Evolutionary conservation across 176 grass and related monocot species (phyloP).

Genomic region (Phyllostachys edulis): DNA sequence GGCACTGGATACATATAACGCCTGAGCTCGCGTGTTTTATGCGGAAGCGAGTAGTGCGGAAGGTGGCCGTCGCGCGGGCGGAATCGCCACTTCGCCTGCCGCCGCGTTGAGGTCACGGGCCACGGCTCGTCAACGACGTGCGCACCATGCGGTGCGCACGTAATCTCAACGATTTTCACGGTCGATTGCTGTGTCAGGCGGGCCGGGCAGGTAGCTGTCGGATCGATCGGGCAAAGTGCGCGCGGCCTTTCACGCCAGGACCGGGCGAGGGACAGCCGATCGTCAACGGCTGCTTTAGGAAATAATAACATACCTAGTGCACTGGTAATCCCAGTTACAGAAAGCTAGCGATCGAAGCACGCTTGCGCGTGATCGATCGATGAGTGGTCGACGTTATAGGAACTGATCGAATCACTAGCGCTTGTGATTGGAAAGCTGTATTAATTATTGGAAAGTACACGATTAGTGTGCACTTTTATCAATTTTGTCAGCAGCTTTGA

Average conservation of each 20-base stretch:
- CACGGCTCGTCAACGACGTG: neutral
- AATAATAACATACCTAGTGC: neutral
- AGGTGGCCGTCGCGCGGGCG: no score
- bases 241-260: neutral
- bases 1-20: no score
- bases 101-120: neutral
- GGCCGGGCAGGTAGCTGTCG: neutral
- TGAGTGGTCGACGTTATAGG: neutral
- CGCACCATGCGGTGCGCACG: neutral
- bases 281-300: neutral
- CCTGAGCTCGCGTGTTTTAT: neutral
- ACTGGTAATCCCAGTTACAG: neutral
- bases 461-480: neutral
- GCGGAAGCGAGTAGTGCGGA: neutral
- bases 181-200: neutral
- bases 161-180: neutral
- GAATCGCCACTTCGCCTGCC: neutral
- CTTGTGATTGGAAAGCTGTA: neutral
- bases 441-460: neutral
- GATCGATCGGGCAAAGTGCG: neutral
- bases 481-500: neutral
- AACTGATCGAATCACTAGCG: neutral
- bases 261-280: neutral
- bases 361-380: neutral
- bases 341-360: neutral